phyloP scores from a whole-genome alignment of 768 basidiomycete genomes.

The Sistotremastrum niveocremeum region DNA sequence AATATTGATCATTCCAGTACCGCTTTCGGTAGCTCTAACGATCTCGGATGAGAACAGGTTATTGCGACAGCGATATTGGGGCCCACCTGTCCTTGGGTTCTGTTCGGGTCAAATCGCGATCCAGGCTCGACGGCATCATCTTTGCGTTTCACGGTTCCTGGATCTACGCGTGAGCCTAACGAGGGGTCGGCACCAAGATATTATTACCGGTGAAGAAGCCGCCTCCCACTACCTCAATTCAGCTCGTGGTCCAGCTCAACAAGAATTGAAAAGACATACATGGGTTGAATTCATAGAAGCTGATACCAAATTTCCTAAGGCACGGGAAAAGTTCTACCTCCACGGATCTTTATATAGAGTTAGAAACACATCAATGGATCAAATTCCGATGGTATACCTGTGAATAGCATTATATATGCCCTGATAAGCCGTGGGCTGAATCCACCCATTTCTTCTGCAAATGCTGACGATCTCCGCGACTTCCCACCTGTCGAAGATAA shows the following conservation, averaged over 20 bases:
- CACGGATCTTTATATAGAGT: conserved; percentile 12
- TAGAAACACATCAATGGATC: not conserved
- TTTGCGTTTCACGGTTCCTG: not conserved
- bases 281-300: conserved; percentile 27
- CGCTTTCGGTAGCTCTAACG: conserved; percentile 25
- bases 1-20: conserved; percentile 43
- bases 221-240: conserved; percentile 18
- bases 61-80: not conserved
- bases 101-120: conserved; percentile 40
- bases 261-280: conserved; percentile 16
- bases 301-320: conserved; percentile 27
- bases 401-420: conserved; percentile 32
- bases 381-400: conserved; percentile 6
- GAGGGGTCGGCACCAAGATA: conserved; percentile 7
- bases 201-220: conserved; percentile 29
- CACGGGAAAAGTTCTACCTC: conserved; percentile 31
- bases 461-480: conserved; percentile 31
- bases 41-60: not conserved
- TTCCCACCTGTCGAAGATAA: conserved; percentile 19
- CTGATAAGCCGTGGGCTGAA: conserved; percentile 37
- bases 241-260: not conserved
- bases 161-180: not conserved
- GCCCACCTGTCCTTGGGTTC: conserved; percentile 32
- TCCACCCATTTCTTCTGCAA: conserved; percentile 29
- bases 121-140: conserved; percentile 32